Evolutionary conservation across 768 basidiomycete genomes (phyloP).

Genomic region (Leccinum variicolor): DNA sequence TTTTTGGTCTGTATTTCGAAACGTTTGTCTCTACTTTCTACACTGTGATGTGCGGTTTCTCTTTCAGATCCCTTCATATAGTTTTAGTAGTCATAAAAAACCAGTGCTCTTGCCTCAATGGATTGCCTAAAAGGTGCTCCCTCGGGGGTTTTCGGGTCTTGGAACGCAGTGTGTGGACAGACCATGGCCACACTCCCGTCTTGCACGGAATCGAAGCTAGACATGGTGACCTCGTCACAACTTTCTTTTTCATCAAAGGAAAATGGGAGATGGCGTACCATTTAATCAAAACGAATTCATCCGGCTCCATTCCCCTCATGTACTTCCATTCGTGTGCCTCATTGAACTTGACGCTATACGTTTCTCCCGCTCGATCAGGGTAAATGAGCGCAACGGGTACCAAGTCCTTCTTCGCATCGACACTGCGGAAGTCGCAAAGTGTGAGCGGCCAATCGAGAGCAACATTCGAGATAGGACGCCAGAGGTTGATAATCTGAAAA

Average conservation of each 20-base stretch:
- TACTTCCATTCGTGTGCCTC: constrained; percentile 45
- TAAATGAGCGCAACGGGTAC: not conserved
- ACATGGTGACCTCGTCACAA: not conserved
- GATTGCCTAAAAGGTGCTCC: constrained; percentile 31
- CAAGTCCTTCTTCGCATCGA: not conserved
- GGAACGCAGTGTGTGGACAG: constrained; percentile 34
- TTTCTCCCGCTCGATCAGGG: constrained; percentile 40
- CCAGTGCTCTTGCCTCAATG: constrained; percentile 35
- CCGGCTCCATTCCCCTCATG: constrained; percentile 39
- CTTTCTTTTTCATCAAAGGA: not conserved
- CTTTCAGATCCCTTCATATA: not conserved
- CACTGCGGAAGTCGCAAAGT: not conserved
- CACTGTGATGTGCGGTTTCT: too few relatives aligned
- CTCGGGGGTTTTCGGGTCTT: constrained; percentile 33
- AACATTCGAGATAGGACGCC: constrained; percentile 47
- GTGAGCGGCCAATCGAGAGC: not conserved
- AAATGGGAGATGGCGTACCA: constrained; percentile 32
- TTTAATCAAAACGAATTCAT: constrained; percentile 47
- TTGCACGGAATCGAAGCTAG: constrained; percentile 33
- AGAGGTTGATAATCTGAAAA: constrained; percentile 54
- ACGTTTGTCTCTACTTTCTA: too few relatives aligned
- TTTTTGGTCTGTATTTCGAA: too few relatives aligned
- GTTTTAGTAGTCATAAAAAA: constrained; percentile 20
- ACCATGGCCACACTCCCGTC: constrained; percentile 33
- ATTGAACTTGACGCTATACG: constrained; percentile 35